Evolutionary conservation across 2,329 filamentous ascomycete species (phyloP).

Genomic region (Aureobasidium zeae): DNA sequence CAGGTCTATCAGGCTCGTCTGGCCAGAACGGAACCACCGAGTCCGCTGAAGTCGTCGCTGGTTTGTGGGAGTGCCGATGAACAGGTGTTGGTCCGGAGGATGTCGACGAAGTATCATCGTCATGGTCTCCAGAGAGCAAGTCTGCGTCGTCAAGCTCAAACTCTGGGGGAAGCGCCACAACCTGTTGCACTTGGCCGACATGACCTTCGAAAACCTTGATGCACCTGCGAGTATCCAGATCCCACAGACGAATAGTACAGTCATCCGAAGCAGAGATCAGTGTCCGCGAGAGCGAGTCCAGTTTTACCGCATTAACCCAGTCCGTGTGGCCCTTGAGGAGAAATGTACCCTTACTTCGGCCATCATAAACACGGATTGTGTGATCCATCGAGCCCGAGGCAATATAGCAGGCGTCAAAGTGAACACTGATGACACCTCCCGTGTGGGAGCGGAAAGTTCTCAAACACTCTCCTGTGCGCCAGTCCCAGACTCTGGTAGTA

Average conservation of each 20-base stretch:
- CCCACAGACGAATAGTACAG: constrained; percentile 82
- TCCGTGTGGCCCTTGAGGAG: constrained; percentile 75
- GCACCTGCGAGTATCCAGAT: constrained; percentile 72
- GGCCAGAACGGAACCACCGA: constrained; percentile 45
- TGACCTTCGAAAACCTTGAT: constrained; percentile 76
- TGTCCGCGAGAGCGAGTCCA: constrained; percentile 74
- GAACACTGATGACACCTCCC: constrained; percentile 74
- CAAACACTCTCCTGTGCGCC: constrained; percentile 80
- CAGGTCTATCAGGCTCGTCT: constrained; percentile 51
- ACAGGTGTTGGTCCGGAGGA: constrained; percentile 17
- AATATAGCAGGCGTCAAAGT: constrained; percentile 76
- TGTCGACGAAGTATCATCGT: constrained; percentile 31
- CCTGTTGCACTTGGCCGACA: constrained; percentile 90
- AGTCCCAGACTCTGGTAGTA: constrained; percentile 92
- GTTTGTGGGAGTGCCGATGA: constrained; percentile 15
- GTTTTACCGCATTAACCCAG: constrained; percentile 93
- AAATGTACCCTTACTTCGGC: constrained; percentile 71
- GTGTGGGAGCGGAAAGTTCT: constrained; percentile 71
- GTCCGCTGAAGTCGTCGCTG: constrained; percentile 3
- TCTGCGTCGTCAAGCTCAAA: constrained; percentile 77
- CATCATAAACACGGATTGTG: constrained; percentile 88
- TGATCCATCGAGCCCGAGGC: constrained; percentile 85
- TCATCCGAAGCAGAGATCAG: constrained; percentile 86
- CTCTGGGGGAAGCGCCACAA: constrained; percentile 72
- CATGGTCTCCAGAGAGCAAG: constrained; percentile 47